Evolutionary conservation across 352 stramenopile genomes (phyloP).

Genomic region (Globisporangium camurandrum): DNA sequence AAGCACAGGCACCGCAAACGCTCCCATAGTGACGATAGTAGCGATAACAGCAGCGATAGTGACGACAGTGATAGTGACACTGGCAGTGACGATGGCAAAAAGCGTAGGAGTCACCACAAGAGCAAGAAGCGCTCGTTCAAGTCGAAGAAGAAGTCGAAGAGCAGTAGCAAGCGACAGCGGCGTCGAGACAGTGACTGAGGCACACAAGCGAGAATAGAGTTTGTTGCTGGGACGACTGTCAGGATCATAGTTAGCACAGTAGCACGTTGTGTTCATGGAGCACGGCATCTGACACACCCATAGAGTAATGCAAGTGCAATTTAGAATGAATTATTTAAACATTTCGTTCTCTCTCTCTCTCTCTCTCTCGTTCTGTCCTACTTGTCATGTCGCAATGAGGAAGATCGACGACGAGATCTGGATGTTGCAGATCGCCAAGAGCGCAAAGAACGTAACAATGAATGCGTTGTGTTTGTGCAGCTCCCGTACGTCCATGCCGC

Average conservation of each 20-base stretch:
- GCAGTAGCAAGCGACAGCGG: conserved; percentile 13
- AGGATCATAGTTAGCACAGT: no score
- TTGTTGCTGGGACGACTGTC: no score
- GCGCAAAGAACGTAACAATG: not conserved
- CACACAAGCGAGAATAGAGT: no score
- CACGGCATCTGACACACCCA: no score
- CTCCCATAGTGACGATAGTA: conserved; percentile 14
- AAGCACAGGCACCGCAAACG: conserved; percentile 14
- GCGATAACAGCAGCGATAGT: not conserved
- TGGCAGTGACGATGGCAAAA: conserved; percentile 10
- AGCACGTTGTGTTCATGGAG: no score
- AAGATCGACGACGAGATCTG: not conserved
- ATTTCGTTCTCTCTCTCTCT: no score
- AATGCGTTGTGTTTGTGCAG: not conserved
- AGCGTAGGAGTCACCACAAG: conserved; percentile 9
- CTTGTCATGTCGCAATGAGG: no score
- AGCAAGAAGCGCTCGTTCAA: conserved; percentile 11
- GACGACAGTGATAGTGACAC: conserved; percentile 5
- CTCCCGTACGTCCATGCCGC: not conserved
- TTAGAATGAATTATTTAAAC: no score
- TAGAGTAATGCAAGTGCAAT: no score
- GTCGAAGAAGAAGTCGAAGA: conserved; percentile 8
- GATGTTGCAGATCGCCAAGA: not conserved
- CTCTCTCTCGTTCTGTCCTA: no score
- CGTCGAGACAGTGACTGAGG: conserved; percentile 9